Evolutionary conservation across 345 rosid genomes (phyloP).

Genomic region (Eucalyptus microcorys): DNA sequence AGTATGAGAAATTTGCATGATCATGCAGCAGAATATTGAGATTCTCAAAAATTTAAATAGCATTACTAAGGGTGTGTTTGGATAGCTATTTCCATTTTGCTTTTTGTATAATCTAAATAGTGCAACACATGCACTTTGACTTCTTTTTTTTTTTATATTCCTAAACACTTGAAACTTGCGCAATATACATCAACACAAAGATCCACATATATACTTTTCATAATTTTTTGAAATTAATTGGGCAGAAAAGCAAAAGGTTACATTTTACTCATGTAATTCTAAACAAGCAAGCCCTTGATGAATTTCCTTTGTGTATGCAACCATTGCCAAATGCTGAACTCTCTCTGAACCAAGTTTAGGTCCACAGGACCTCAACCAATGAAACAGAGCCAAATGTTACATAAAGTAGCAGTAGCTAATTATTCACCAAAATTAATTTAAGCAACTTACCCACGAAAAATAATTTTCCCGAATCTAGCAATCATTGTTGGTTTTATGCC

Average conservation of each 20-base stretch:
- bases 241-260: background rate
- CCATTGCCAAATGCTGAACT: background rate
- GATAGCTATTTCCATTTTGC: background rate
- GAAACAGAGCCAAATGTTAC: background rate
- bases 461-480: conserved; percentile 11
- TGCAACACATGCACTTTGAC: background rate
- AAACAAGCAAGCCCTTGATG: background rate
- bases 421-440: background rate
- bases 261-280: background rate
- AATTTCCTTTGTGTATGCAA: background rate
- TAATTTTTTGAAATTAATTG: background rate
- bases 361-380: background rate
- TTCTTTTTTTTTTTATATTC: background rate
- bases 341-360: background rate
- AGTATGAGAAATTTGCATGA: background rate
- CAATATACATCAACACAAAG: background rate
- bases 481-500: conserved; percentile 1
- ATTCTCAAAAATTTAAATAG: background rate
- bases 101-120: background rate
- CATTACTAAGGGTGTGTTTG: background rate
- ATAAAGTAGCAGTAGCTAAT: background rate
- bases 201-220: background rate
- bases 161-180: background rate
- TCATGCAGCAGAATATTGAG: background rate
- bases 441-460: conserved; percentile 1